Conservation (phyloP, 2,329 filamentous ascomycete species). For the Aspergillus viridinutans region DNA sequence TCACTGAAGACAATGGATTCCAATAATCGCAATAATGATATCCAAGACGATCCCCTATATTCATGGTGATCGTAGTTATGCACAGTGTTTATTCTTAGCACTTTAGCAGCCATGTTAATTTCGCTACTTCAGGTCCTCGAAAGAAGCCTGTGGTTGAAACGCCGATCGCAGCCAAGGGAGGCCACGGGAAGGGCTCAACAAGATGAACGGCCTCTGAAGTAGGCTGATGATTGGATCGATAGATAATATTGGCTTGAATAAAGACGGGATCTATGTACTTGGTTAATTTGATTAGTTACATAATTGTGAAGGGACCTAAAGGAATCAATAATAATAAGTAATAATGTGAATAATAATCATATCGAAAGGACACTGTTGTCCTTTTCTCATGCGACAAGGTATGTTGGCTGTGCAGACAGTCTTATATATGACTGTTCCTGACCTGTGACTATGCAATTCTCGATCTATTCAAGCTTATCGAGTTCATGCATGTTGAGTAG, state of each 20-base stretch:
- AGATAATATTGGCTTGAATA: not conserved
- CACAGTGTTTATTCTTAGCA: not conserved
- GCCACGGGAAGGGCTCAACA: constrained; percentile 2
- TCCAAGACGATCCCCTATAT: not conserved
- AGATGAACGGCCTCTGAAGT: not conserved
- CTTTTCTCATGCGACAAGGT: not conserved
- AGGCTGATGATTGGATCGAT: not conserved
- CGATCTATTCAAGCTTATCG: not conserved
- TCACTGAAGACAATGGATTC: not conserved
- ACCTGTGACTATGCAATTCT: not conserved
- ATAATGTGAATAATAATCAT: not conserved
- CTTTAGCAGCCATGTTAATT: not conserved
- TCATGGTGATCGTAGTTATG: not conserved
- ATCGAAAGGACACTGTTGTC: not conserved
- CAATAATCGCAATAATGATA: not conserved
- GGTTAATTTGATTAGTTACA: not conserved
- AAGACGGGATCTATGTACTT: not conserved
- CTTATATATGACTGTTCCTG: not conserved
- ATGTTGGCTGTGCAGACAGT: not conserved
- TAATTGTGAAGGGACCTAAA: not conserved
- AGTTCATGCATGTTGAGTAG: not conserved
- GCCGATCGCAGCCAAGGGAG: constrained; percentile 3
- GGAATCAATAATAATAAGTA: not conserved
- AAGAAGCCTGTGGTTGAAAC: constrained; percentile 5
- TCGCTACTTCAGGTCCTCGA: not conserved